A percentile compares a stretch with the other conserved stretches of the same genome.
Conservation (phyloP, 306 rosid species). For the Glycine soja region DNA sequence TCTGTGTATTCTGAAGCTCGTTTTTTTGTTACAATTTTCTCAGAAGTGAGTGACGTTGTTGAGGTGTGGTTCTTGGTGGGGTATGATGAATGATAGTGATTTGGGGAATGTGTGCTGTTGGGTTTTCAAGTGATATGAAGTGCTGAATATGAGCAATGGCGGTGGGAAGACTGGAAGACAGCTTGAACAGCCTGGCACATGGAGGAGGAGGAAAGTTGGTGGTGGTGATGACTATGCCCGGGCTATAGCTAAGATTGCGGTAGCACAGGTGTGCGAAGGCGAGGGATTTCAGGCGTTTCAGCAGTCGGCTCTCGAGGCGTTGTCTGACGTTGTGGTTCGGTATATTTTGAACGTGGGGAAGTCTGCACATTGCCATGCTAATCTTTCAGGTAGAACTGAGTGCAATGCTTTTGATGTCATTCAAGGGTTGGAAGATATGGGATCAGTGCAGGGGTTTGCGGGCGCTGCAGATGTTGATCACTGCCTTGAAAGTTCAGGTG, state of each 20-base stretch:
- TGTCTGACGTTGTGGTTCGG: slow-evolving; percentile 64
- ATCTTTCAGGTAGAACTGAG: slow-evolving; percentile 75
- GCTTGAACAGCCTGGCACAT: slow-evolving; percentile 58
- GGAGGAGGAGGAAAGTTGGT: slow-evolving; percentile 56
- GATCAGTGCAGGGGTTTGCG: slow-evolving; percentile 68
- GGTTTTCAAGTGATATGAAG: slow-evolving; percentile 72
- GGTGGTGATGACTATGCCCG: slow-evolving; percentile 72
- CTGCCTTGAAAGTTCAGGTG: slow-evolving; percentile 73
- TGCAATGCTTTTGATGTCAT: slow-evolving; percentile 72
- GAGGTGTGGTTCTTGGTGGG: slow-evolving; percentile 33
- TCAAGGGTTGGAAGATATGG: slow-evolving; percentile 84
- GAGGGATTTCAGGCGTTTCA: slow-evolving; percentile 84
- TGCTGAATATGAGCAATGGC: slow-evolving; percentile 93
- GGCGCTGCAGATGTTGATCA: slow-evolving; percentile 78
- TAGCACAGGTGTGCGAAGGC: slow-evolving; percentile 77
- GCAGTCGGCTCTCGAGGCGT: slow-evolving; percentile 69
- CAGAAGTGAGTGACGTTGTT: slow-evolving; percentile 47
- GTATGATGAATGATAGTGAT: slow-evolving; percentile 47
- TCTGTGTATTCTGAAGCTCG: slow-evolving; percentile 16
- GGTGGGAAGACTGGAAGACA: slow-evolving; percentile 82
- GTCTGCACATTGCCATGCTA: slow-evolving; percentile 67
- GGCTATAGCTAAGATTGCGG: slow-evolving; percentile 62
- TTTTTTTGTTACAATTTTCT: neutral
- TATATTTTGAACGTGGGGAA: slow-evolving; percentile 68
- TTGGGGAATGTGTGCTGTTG: slow-evolving; percentile 45